Evolutionary conservation across 1,139 yeast genomes (phyloP).

Genomic region (Saccharomyces hybrid): DNA sequence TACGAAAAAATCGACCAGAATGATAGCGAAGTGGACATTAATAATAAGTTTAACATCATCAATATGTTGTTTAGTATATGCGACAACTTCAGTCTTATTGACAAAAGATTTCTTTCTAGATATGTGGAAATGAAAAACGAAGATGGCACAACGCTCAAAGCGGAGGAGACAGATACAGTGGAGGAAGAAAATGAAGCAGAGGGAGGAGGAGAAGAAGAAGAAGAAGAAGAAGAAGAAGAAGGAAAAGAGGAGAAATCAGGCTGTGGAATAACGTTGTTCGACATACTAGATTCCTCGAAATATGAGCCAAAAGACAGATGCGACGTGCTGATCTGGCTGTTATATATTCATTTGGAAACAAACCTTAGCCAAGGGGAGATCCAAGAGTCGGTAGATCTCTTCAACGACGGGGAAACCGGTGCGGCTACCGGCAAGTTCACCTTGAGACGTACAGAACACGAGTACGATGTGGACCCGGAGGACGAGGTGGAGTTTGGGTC

Average conservation of each 20-base stretch:
- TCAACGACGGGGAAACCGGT: conserved; percentile 36
- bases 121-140: conserved; percentile 19
- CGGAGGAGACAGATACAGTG: not conserved
- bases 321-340: conserved; percentile 69
- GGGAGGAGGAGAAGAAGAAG: not conserved
- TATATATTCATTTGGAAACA: conserved; percentile 75
- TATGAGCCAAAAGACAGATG: conserved; percentile 58
- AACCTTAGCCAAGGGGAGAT: conserved; percentile 48
- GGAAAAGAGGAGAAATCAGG: conserved; percentile 4
- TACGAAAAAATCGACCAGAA: conserved; percentile 18
- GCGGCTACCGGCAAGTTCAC: conserved; percentile 4
- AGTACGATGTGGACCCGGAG: conserved; percentile 44
- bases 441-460: conserved; percentile 7
- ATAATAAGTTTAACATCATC: conserved; percentile 43
- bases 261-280: conserved; percentile 40
- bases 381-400: conserved; percentile 46
- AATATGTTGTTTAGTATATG: conserved; percentile 70
- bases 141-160: conserved; percentile 5
- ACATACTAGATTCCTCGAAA: conserved; percentile 50
- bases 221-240: not conserved
- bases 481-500: conserved; percentile 66
- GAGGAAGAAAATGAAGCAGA: not conserved
- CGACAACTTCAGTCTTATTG: conserved; percentile 49
- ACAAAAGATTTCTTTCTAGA: conserved; percentile 33
- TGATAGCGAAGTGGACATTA: conserved; percentile 16